phyloP scores from a whole-genome alignment of 441 rosid genomes.

The Populus tomentosa region DNA sequence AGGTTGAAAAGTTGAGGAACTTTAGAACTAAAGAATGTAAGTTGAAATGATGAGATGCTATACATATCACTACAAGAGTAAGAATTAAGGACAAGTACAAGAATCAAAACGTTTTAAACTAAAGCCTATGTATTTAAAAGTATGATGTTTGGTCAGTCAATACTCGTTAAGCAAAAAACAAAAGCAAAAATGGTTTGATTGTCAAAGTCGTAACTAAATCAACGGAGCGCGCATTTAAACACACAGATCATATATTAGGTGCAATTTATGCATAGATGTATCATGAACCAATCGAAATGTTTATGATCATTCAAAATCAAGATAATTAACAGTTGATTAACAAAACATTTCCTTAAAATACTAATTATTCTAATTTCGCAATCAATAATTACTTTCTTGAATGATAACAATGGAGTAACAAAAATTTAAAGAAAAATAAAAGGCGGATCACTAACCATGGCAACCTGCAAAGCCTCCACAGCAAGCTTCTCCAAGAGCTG shows the following conservation, averaged over 20 bases:
- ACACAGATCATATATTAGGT: neutral
- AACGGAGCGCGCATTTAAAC: neutral
- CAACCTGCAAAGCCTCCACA: slow-evolving; percentile 67
- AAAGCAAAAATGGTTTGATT: neutral
- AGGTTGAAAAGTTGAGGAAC: neutral
- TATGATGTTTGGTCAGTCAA: neutral
- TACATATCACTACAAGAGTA: neutral
- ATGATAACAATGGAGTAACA: neutral
- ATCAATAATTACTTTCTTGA: neutral
- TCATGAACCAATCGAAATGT: neutral
- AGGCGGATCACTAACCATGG: slow-evolving; percentile 46
- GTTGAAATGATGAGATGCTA: neutral
- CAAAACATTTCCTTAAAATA: neutral
- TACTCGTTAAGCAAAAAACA: neutral
- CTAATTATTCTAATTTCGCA: neutral
- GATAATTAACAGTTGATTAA: neutral
- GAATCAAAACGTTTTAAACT: neutral
- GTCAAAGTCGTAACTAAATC: neutral
- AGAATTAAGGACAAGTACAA: neutral
- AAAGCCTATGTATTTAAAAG: neutral
- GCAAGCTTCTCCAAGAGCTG: slow-evolving; percentile 75
- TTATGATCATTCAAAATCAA: neutral
- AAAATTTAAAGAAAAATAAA: neutral
- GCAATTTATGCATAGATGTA: neutral
- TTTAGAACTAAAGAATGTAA: neutral